Evolutionary conservation across 257 asterid genomes (phyloP), one percentile per base, ranked within the genome.

Genomic region (Plantago elongata): DNA sequence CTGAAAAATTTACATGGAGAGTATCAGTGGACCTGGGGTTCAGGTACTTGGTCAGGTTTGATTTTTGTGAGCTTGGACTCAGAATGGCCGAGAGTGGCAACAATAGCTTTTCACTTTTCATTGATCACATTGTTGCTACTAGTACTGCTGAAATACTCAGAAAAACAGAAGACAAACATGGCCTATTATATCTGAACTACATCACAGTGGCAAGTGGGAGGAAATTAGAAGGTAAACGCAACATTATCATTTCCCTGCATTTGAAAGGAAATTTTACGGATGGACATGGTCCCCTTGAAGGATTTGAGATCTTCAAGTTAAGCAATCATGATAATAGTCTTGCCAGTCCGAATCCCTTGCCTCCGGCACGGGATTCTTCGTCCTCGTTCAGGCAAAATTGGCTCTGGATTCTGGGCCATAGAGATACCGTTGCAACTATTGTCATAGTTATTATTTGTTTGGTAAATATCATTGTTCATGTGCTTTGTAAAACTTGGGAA

Each of bases 321-420:
- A 72, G 83, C 67, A 77, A 77, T 52, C 79, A 74, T 29, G 83
- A 74, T 58, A 77, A 74, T 60, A 73, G 55, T 75, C 80, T 78
- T 40, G 80, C 70, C 4, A 17, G 74, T 59, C 37, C 42, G 27
- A 71, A 59, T 22, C 63, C 68, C 11, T 37, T 8, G 37, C 61
- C 62, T 14, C 16, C 16, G 10, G 29, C 11, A 8, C 51, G 6
- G 2, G 40, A 34, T 4, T 34, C 40, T 6, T 6, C 40, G 8
- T 3, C 40, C 40, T 34, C 8, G 40, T 1, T 5, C 4, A 3
- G 2, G 40, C 7, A 34, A 7, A 22, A 58, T 63, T 65, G 30
- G 30, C 10, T 65, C 43, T 9, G 51, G 62, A 52, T 16, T 22
- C 61, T 49, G 12, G 38, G 45, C 54, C 45, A 43, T 34, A 69